These are phyloP conservation scores for Boletus coccyginus DNA, from an alignment of 768 basidiomycete genomes.

Conservation along the genomic window DNA sequence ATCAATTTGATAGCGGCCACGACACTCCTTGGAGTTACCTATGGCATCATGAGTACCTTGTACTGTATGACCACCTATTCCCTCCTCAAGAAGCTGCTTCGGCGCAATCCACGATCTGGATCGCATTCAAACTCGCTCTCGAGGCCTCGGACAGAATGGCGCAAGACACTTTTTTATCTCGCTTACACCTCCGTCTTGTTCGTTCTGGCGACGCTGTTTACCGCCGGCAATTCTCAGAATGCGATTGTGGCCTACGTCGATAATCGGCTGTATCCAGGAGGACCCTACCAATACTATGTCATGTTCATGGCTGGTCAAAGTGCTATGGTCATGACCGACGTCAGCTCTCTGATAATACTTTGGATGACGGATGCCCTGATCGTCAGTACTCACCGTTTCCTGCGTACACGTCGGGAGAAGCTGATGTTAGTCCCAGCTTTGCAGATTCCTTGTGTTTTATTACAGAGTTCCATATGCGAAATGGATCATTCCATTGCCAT, in stretches of 20 bases:
- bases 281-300: conserved; percentile 24
- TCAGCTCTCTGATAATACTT: conserved; percentile 24
- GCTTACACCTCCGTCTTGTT: conserved; percentile 28
- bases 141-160: conserved; percentile 2
- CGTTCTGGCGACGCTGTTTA: conserved; percentile 25
- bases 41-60: conserved; percentile 21
- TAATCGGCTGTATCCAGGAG: conserved; percentile 26
- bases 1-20: conserved; percentile 25
- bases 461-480: conserved; percentile 15
- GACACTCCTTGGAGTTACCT: conserved; percentile 20
- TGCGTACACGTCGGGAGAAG: not conserved
- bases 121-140: conserved; percentile 5
- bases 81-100: conserved; percentile 21
- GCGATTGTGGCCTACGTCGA: conserved; percentile 30
- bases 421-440: conserved; percentile 17
- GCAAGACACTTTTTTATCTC: conserved; percentile 27
- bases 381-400: conserved; percentile 12
- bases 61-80: conserved; percentile 17
- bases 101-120: not conserved
- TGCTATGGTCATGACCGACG: conserved; percentile 23
- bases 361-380: conserved; percentile 32
- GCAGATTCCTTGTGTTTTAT: conserved; percentile 26
- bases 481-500: conserved; percentile 26
- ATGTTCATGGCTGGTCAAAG: conserved; percentile 24
- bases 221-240: conserved; percentile 27